Evolutionary conservation across 2,329 filamentous ascomycete genomes (phyloP).

Genomic region (Phialophora verrucosa): DNA sequence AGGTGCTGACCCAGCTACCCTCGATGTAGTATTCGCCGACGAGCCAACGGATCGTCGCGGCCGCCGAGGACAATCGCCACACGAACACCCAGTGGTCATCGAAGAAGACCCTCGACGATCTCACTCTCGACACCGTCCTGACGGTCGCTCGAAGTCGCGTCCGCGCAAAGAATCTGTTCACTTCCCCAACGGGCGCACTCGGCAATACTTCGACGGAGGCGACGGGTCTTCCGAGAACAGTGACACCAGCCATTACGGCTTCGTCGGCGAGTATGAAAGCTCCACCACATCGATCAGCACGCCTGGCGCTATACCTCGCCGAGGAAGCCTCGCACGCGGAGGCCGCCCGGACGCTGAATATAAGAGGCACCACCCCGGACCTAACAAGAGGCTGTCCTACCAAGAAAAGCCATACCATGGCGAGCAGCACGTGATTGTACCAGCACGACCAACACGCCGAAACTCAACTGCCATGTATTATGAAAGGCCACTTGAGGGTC

Average conservation of each 20-base stretch:
- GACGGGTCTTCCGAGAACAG: constrained; percentile 31
- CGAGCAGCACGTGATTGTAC: constrained; percentile 20
- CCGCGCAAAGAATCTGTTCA: constrained; percentile 26
- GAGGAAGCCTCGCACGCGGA: constrained; percentile 30
- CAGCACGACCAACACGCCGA: constrained; percentile 19
- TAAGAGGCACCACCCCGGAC: constrained; percentile 31
- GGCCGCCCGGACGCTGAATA: constrained; percentile 27
- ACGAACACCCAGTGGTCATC: constrained; percentile 27
- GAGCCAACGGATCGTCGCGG: constrained; percentile 23
- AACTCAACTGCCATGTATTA: constrained; percentile 20
- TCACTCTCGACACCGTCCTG: constrained; percentile 29
- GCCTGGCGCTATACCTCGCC: constrained; percentile 30
- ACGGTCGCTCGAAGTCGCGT: constrained; percentile 29
- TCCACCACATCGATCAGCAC: constrained; percentile 32
- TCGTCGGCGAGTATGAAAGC: constrained; percentile 30
- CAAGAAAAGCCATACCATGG: constrained; percentile 26
- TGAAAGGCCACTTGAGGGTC: constrained; percentile 18
- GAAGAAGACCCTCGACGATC: constrained; percentile 26
- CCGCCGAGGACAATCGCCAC: constrained; percentile 30
- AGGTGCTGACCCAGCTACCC: constrained; percentile 19
- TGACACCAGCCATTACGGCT: constrained; percentile 32
- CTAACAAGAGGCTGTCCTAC: constrained; percentile 28
- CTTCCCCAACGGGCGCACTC: constrained; percentile 30
- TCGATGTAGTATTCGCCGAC: constrained; percentile 24
- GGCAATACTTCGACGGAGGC: constrained; percentile 28